Conservation (phyloP, 352 stramenopile genomes). For the Phytophthora meadii region DNA sequence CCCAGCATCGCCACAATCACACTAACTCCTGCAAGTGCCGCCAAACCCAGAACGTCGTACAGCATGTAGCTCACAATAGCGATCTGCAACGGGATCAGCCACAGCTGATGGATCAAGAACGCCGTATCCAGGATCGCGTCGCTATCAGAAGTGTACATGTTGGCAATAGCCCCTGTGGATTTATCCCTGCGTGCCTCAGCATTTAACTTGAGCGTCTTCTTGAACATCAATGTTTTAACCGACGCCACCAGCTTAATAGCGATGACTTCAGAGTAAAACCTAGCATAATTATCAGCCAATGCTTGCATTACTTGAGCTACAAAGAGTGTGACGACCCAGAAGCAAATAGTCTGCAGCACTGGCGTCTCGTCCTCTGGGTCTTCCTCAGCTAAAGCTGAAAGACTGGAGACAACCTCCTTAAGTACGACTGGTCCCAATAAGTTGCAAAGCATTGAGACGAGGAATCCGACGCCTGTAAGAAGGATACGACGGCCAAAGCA, state of each 20-base stretch:
- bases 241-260: constrained; percentile 60
- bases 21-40: constrained; percentile 46
- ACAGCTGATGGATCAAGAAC: constrained; percentile 65
- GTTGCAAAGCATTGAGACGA: constrained; percentile 58
- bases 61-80: constrained; percentile 52
- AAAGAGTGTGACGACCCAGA: constrained; percentile 57
- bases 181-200: constrained; percentile 46
- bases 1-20: constrained; percentile 48
- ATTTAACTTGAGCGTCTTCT: constrained; percentile 58
- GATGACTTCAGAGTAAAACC: constrained; percentile 56
- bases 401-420: constrained; percentile 42
- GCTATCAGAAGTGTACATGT: constrained; percentile 70
- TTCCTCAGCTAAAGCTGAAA: constrained; percentile 31
- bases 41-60: constrained; percentile 47
- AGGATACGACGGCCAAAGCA: constrained; percentile 47
- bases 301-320: constrained; percentile 61
- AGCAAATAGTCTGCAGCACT: constrained; percentile 22
- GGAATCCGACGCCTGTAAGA: constrained; percentile 49
- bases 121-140: constrained; percentile 48
- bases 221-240: constrained; percentile 63
- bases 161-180: constrained; percentile 64
- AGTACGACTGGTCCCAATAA: constrained; percentile 61
- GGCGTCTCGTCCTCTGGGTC: constrained; percentile 28
- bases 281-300: constrained; percentile 55
- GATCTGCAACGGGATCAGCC: constrained; percentile 67